A percentile compares a stretch with the other conserved stretches of the same genome.
phyloP scores from a whole-genome alignment of 192 early-diverging fungal genomes.

The Hyaloraphidium curvatum region DNA sequence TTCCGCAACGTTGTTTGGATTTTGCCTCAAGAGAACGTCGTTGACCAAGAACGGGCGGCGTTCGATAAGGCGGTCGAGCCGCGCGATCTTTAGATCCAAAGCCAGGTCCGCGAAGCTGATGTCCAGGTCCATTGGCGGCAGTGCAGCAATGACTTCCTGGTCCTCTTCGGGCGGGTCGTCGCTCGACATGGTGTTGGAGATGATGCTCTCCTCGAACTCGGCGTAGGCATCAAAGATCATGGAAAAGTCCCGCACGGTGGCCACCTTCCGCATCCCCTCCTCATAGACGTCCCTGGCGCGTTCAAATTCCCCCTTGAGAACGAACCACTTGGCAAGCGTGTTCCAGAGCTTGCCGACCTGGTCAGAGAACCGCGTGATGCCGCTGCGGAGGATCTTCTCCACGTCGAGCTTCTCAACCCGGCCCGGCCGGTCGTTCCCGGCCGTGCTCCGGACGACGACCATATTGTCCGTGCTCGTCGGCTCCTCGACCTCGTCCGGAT shows the following conservation, averaged over 20 bases:
- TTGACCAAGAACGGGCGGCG: slow-evolving; percentile 81
- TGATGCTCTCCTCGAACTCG: slow-evolving; percentile 67
- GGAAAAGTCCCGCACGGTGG: slow-evolving; percentile 78
- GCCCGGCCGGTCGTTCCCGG: slow-evolving; percentile 7
- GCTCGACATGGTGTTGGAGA: slow-evolving; percentile 50
- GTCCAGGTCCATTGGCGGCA: too few relatives aligned
- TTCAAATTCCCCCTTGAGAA: slow-evolving; percentile 55
- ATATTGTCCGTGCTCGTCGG: slow-evolving; percentile 19
- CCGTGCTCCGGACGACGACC: slow-evolving; percentile 6
- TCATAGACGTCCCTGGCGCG: slow-evolving; percentile 81
- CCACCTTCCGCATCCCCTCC: slow-evolving; percentile 60
- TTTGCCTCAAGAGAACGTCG: slow-evolving; percentile 79
- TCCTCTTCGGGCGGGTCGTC: slow-evolving; percentile 16
- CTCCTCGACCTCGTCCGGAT: slow-evolving; percentile 36
- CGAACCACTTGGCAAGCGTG: slow-evolving; percentile 60
- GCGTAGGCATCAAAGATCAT: slow-evolving; percentile 94
- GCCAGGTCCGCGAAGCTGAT: slow-evolving; percentile 21
- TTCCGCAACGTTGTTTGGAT: slow-evolving; percentile 71
- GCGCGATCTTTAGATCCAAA: slow-evolving; percentile 62
- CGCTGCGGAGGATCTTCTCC: slow-evolving; percentile 65
- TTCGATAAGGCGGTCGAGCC: slow-evolving; percentile 83
- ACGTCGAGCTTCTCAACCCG: slow-evolving; percentile 38
- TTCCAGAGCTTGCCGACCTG: slow-evolving; percentile 81
- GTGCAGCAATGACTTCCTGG: too few relatives aligned
- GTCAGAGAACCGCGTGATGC: slow-evolving; percentile 60